Evolutionary conservation across 2,329 filamentous ascomycete genomes (phyloP).

Genomic region (Didymella exigua): DNA sequence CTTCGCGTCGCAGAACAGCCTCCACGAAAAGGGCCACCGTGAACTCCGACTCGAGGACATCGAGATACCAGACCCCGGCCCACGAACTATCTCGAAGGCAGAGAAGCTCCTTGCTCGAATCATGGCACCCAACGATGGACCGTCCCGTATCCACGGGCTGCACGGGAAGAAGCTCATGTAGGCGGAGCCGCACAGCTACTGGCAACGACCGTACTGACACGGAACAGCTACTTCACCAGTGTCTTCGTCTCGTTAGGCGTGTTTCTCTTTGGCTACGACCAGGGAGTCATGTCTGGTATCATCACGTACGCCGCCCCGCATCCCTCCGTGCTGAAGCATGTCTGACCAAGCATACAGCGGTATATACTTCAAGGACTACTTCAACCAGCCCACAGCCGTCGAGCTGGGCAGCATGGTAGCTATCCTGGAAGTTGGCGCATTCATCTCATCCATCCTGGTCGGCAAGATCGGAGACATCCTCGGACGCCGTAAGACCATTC

Average conservation of each 20-base stretch:
- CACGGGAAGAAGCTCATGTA: constrained; percentile 95
- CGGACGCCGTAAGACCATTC: constrained; percentile 84
- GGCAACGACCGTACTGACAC: constrained; percentile 15
- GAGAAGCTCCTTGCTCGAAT: constrained; percentile 77
- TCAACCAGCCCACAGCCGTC: constrained; percentile 83
- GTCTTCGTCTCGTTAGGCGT: constrained; percentile 87
- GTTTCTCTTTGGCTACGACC: constrained; percentile 88
- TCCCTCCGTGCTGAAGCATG: constrained; percentile 26
- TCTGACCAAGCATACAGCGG: constrained; percentile 63
- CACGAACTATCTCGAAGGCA: constrained; percentile 66
- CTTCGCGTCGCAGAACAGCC: constrained; percentile 61
- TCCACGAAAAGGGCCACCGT: constrained; percentile 51
- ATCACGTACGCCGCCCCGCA: constrained; percentile 63
- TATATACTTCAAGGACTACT: constrained; percentile 87
- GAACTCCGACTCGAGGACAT: constrained; percentile 73
- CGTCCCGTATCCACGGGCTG: constrained; percentile 81
- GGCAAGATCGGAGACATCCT: constrained; percentile 91
- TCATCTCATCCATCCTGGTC: constrained; percentile 85
- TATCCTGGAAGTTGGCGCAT: constrained; percentile 91
- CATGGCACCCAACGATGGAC: constrained; percentile 78
- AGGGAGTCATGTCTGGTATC: constrained; percentile 83
- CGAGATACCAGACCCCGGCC: constrained; percentile 72
- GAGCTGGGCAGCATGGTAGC: constrained; percentile 97
- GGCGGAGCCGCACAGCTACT: constrained; percentile 30
- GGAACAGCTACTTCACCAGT: constrained; percentile 86